phyloP scores from a whole-genome alignment of 164 flowering plant genomes.

The Nymphaea colorata region DNA sequence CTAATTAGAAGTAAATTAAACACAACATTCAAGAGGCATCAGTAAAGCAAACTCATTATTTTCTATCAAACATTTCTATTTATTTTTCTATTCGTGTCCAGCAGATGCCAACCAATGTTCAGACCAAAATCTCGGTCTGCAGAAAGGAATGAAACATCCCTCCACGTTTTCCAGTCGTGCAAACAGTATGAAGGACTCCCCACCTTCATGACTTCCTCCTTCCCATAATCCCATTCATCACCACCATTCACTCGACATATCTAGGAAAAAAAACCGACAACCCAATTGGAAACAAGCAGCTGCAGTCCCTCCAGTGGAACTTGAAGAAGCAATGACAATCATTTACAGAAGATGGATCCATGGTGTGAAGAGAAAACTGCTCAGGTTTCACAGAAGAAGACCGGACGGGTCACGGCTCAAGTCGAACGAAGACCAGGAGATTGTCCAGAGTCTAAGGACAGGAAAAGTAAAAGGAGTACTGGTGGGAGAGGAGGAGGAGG shows the following conservation, averaged over 20 bases:
- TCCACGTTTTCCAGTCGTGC: conserved; percentile 4
- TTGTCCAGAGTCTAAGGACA: not conserved
- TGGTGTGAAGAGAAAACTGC: not conserved
- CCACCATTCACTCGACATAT: not conserved
- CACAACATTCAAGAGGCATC: too few relatives aligned
- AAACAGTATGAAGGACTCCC: not conserved
- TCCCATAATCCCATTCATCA: not conserved
- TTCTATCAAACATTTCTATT: too few relatives aligned
- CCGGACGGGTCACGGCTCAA: not conserved
- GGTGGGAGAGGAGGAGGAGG: not conserved
- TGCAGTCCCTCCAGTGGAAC: not conserved
- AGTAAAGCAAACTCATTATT: too few relatives aligned
- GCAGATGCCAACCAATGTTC: too few relatives aligned
- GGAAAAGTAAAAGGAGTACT: not conserved
- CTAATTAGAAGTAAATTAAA: too few relatives aligned
- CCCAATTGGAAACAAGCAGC: not conserved
- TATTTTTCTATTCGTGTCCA: too few relatives aligned
- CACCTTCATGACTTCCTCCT: conserved; percentile 1
- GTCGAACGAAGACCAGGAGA: not conserved
- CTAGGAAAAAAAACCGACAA: not conserved
- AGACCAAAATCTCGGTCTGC: not conserved
- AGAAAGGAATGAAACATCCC: not conserved
- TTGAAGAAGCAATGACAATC: not conserved
- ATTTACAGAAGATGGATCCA: conserved; percentile 2
- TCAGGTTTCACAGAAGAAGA: not conserved